phyloP scores from a whole-genome alignment of 768 basidiomycete species.

The Suillus discolor region DNA sequence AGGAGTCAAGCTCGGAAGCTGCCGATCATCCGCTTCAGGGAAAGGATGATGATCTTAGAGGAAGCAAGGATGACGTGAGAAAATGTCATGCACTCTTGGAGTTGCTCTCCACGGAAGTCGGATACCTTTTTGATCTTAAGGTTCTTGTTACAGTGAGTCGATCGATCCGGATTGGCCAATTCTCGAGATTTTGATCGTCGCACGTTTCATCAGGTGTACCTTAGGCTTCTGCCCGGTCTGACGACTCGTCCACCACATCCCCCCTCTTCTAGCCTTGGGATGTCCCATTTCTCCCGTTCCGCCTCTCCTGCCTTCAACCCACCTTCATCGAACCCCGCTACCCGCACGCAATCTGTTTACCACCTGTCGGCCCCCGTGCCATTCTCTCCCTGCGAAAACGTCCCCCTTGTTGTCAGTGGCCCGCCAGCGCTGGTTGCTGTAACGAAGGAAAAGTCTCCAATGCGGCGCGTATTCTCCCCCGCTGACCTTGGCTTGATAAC shows the following conservation, averaged over 20 bases:
- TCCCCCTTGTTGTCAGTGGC: not conserved
- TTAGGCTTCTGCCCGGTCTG: constrained; percentile 56
- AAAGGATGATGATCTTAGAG: not conserved
- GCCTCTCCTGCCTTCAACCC: constrained; percentile 42
- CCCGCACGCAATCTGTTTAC: constrained; percentile 49
- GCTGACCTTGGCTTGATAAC: constrained; percentile 59
- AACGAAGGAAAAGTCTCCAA: constrained; percentile 30
- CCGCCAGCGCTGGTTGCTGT: not conserved
- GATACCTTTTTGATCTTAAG: constrained; percentile 79
- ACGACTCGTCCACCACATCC: constrained; percentile 29
- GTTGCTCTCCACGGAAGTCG: constrained; percentile 80
- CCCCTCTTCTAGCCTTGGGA: constrained; percentile 25
- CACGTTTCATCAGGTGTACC: constrained; percentile 55
- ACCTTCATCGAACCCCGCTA: constrained; percentile 44
- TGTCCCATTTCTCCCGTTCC: constrained; percentile 38
- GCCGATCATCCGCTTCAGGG: not conserved
- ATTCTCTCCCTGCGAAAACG: constrained; percentile 22
- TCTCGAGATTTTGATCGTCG: not conserved
- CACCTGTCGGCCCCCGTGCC: constrained; percentile 26
- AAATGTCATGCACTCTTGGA: constrained; percentile 81
- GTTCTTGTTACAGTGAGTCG: constrained; percentile 71
- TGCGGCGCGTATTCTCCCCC: constrained; percentile 58
- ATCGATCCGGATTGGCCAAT: not conserved
- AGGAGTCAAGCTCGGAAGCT: not conserved
- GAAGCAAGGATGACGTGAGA: constrained; percentile 47